phyloP scores from a whole-genome alignment of 768 basidiomycete species.

The Hemileccinum rubropunctum region DNA sequence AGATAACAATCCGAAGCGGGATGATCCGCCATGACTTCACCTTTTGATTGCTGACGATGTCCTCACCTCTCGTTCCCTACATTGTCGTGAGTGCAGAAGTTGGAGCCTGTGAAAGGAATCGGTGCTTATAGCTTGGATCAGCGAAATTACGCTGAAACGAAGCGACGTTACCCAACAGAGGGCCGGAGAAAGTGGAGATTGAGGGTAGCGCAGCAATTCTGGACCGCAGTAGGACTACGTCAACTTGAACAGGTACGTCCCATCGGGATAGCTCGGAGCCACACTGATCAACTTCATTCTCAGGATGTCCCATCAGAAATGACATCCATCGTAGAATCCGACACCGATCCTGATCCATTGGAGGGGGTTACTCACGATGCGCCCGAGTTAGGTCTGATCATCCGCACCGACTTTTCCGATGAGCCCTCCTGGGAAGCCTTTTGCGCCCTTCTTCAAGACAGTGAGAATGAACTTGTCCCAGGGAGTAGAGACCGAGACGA shows the following conservation, averaged over 20 bases:
- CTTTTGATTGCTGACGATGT: constrained; percentile 9
- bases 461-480: constrained; percentile 54
- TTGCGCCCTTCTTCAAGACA: constrained; percentile 44
- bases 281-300: constrained; percentile 3
- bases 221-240: constrained; percentile 25
- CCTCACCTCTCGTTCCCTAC: constrained; percentile 17
- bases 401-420: constrained; percentile 73
- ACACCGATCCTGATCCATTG: constrained; percentile 50
- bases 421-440: constrained; percentile 66
- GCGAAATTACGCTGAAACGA: constrained; percentile 44
- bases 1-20: not conserved
- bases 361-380: constrained; percentile 46
- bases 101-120: not conserved
- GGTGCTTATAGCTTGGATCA: constrained; percentile 18
- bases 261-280: not conserved
- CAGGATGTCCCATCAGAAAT: constrained; percentile 15
- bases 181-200: constrained; percentile 58
- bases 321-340: constrained; percentile 23
- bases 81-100: constrained; percentile 18
- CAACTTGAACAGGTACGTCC: not conserved
- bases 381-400: constrained; percentile 55
- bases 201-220: constrained; percentile 51
- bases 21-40: too few species aligned
- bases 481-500: constrained; percentile 25
- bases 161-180: constrained; percentile 45